Conservation (phyloP, 1,284 basidiomycete genomes). For the Trichosporon faecale region DNA sequence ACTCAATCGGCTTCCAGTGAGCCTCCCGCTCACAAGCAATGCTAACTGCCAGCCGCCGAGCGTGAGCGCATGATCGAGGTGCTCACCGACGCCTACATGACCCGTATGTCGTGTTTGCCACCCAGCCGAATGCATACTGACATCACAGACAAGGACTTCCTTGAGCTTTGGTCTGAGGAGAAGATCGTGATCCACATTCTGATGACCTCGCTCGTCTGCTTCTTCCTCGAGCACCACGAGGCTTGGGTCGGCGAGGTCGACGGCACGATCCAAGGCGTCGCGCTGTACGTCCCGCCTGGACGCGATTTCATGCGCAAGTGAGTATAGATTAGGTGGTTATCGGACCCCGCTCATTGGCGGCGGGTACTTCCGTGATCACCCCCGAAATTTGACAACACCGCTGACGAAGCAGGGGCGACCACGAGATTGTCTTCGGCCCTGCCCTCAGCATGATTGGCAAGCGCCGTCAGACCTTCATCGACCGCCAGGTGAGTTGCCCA, state of each 20-base stretch:
- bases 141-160: constrained; percentile 11
- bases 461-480: constrained; percentile 2
- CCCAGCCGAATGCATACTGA: background rate
- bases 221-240: constrained; percentile 8
- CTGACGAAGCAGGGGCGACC: constrained; percentile 5
- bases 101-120: constrained; percentile 5
- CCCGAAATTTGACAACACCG: background rate
- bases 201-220: background rate
- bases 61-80: constrained; percentile 14
- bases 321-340: constrained; percentile 8
- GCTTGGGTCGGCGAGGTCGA: constrained; percentile 11
- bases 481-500: constrained; percentile 1
- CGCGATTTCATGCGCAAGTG: constrained; percentile 14
- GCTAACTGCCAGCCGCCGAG: constrained; percentile 1
- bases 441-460: constrained; percentile 6
- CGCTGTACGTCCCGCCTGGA: constrained; percentile 6
- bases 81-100: constrained; percentile 16
- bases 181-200: constrained; percentile 11
- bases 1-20: constrained; percentile 4
- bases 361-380: background rate
- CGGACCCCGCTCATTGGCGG: background rate
- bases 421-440: constrained; percentile 6
- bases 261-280: constrained; percentile 3
- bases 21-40: background rate
- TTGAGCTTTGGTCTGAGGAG: constrained; percentile 4